These are phyloP conservation scores for Rhizoctonia solani DNA, from an alignment of 1,284 basidiomycete genomes.

Conservation along the genomic window DNA sequence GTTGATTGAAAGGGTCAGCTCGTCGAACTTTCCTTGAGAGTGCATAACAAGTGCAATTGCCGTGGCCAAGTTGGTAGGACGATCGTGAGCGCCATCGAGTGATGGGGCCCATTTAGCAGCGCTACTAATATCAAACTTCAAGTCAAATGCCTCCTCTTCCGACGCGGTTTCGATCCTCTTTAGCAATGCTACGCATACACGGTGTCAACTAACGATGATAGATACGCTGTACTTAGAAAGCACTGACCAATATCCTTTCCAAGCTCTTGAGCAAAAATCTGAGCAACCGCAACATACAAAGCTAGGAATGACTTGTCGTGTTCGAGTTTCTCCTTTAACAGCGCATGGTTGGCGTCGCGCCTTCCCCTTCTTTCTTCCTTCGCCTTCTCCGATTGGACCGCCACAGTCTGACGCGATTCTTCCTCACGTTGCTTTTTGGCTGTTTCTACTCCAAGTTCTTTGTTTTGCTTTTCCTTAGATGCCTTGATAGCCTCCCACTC, in stretches of 20 bases:
- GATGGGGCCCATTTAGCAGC: slow-evolving; percentile 73
- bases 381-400: slow-evolving; percentile 40
- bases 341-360: slow-evolving; percentile 44
- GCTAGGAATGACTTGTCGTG: slow-evolving; percentile 57
- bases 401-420: slow-evolving; percentile 40
- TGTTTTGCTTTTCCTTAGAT: slow-evolving; percentile 28
- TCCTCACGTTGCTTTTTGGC: slow-evolving; percentile 42
- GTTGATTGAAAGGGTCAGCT: slow-evolving; percentile 42
- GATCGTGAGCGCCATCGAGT: slow-evolving; percentile 61
- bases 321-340: slow-evolving; percentile 51
- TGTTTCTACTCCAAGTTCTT: slow-evolving; percentile 39
- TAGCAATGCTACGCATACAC: slow-evolving; percentile 12
- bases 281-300: slow-evolving; percentile 63
- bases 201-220: background rate
- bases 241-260: slow-evolving; percentile 50
- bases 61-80: slow-evolving; percentile 63
- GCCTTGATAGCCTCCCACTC: slow-evolving; percentile 1
- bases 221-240: background rate
- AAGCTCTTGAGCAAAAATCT: slow-evolving; percentile 61
- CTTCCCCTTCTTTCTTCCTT: slow-evolving; percentile 43
- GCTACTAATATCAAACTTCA: slow-evolving; percentile 56
- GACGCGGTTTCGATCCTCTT: slow-evolving; percentile 44
- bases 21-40: slow-evolving; percentile 42
- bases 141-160: slow-evolving; percentile 42
- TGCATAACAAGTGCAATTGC: slow-evolving; percentile 62